Conservation (phyloP, 1,284 basidiomycete species). For the Leucoagaricus sp. region DNA sequence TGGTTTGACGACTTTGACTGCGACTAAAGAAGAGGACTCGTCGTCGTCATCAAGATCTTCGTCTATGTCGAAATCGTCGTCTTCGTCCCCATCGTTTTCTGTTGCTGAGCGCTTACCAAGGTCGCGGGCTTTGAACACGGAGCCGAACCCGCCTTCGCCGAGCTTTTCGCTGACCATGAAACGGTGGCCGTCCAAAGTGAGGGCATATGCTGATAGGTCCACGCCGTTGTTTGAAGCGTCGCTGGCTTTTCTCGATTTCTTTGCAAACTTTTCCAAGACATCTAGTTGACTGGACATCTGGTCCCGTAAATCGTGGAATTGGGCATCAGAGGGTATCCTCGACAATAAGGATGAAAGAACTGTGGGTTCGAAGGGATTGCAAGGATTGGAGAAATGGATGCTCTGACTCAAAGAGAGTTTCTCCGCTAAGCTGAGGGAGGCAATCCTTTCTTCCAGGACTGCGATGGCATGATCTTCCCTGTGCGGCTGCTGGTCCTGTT, state of each 20-base stretch:
- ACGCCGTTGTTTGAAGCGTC: slow-evolving; percentile 39
- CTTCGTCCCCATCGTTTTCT: slow-evolving; percentile 51
- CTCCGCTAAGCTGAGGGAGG: slow-evolving; percentile 62
- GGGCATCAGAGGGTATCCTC: slow-evolving; percentile 62
- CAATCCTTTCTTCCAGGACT: slow-evolving; percentile 54
- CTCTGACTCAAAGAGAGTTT: slow-evolving; percentile 58
- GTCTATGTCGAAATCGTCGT: slow-evolving; percentile 40
- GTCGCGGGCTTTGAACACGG: slow-evolving; percentile 85
- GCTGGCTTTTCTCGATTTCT: slow-evolving; percentile 52
- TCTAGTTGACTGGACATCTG: slow-evolving; percentile 63
- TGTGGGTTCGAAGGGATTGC: slow-evolving; percentile 80
- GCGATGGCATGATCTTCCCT: slow-evolving; percentile 25
- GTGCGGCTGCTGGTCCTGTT: slow-evolving; percentile 8
- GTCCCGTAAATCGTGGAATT: slow-evolving; percentile 66
- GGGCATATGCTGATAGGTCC: slow-evolving; percentile 45
- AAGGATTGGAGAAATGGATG: slow-evolving; percentile 82
- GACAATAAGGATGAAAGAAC: slow-evolving; percentile 71
- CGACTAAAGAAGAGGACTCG: slow-evolving; percentile 63
- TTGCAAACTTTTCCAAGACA: slow-evolving; percentile 67
- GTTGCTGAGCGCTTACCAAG: slow-evolving; percentile 44
- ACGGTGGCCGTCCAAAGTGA: slow-evolving; percentile 52
- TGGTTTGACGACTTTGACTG: slow-evolving; percentile 93
- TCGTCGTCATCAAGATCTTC: slow-evolving; percentile 65
- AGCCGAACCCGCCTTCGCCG: slow-evolving; percentile 96
- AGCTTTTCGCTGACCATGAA: slow-evolving; percentile 85